Evolutionary conservation across 169 alveolate species (phyloP).

Genomic region (Cryptosporidium ryanae): DNA sequence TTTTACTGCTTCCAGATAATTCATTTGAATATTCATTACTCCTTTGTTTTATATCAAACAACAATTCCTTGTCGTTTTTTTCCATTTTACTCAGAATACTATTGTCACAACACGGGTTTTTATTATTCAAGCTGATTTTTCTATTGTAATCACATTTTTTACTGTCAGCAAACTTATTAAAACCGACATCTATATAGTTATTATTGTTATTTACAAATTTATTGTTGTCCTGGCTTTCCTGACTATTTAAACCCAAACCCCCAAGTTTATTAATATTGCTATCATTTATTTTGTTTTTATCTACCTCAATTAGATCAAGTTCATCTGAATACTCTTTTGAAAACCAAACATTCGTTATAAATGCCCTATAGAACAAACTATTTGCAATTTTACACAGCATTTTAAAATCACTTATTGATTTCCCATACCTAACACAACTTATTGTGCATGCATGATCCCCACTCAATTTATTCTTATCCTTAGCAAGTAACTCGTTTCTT

Average conservation of each 20-base stretch:
- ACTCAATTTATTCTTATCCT: background rate
- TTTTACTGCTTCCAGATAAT: background rate
- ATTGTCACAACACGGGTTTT: too few species aligned
- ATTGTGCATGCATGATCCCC: constrained; percentile 23
- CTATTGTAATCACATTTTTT: background rate
- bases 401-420: constrained; percentile 59
- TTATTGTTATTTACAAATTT: background rate
- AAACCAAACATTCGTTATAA: constrained; percentile 27
- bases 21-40: background rate
- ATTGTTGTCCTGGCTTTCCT: background rate
- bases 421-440: constrained; percentile 41
- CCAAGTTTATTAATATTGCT: background rate
- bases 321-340: constrained; percentile 8
- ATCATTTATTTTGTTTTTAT: background rate
- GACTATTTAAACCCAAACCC: background rate
- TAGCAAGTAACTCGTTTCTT: too few species aligned
- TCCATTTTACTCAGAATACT: too few species aligned
- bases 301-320: too few species aligned
- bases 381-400: constrained; percentile 62
- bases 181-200: too few species aligned
- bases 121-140: too few species aligned
- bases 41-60: background rate
- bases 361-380: constrained; percentile 39
- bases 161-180: background rate
- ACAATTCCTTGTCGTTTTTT: background rate